Evolutionary conservation across 192 early-diverging fungal species (phyloP), one percentile per base, ranked within the genome.

Genomic region (Funneliformis geosporum): DNA sequence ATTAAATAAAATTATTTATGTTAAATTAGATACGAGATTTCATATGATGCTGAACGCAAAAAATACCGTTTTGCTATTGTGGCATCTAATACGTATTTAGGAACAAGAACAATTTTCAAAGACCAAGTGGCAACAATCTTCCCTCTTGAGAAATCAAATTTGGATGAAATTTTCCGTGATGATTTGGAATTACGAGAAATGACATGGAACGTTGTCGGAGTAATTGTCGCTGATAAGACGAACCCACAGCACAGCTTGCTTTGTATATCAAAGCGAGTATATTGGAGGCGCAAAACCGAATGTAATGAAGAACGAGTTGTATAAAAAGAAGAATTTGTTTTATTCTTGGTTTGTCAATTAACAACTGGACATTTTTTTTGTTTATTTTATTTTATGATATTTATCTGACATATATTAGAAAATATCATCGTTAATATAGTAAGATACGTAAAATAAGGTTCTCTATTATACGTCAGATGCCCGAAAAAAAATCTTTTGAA

Each of bases 1-100:
- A 28, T 9, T 8, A 18, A 11, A 12, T 33, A 16, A 23, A 21
- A 50, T 28, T 11, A 44, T 33, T 27, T 76, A 81, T 76, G 72
- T 47, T 74, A 80, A 18, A 33, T 65, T 81, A 69, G 85, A 70
- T 33, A 84, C 74, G 77, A 33, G 72, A 80, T 76, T 65, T 82
- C 27, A 40, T 83, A 61, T 66, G 79, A 65, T 82, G 79, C 40
- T 79, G 47, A 38, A 6, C 11, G 11, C 4, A 28, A 81, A 47
- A 83, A 82, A 66, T 86, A 86, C 25, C 81, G 85, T 2, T 83
- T 86, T 71, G 83, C 85, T 0, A 82, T 86, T 55, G 83, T 86
- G 27, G 84, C 82, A 28, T 73, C 83, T 2, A 16, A 28, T 14
- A 27, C 50, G 21, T 40, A 79, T 55, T 70, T 79, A 10, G 50